phyloP scores from a whole-genome alignment of 164 flowering plant genomes.

The Chimonanthus salicifolius region DNA sequence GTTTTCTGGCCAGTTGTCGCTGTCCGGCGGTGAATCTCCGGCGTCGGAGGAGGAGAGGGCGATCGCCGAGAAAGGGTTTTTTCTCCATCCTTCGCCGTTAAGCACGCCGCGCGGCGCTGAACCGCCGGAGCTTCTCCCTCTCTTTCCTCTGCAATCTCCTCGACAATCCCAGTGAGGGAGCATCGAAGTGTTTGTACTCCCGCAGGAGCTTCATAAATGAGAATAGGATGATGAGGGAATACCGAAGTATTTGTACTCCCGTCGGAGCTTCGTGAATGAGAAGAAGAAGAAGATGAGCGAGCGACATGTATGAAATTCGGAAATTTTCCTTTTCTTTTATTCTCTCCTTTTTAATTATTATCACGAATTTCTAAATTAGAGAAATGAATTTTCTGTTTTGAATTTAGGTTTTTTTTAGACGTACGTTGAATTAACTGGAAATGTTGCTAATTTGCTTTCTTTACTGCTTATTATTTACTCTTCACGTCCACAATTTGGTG shows the following conservation, averaged over 20 bases:
- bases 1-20: slow-evolving; percentile 15
- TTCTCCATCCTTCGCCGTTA: slow-evolving; percentile 45
- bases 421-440: too few relatives aligned
- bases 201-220: too few relatives aligned
- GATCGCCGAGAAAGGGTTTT: slow-evolving; percentile 43
- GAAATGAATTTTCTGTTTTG: too few relatives aligned
- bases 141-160: slow-evolving; percentile 44
- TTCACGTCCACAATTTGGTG: too few relatives aligned
- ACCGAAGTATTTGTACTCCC: too few relatives aligned
- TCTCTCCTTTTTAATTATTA: not conserved
- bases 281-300: not conserved
- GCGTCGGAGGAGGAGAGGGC: slow-evolving; percentile 40
- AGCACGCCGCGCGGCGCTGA: slow-evolving; percentile 36
- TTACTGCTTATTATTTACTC: too few relatives aligned
- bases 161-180: slow-evolving; percentile 8
- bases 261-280: too few relatives aligned
- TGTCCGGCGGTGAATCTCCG: slow-evolving; percentile 15
- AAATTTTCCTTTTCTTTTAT: not conserved
- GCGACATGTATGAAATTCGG: not conserved
- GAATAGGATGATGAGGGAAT: too few relatives aligned
- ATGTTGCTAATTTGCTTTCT: too few relatives aligned
- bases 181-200: not conserved
- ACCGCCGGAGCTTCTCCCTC: slow-evolving; percentile 43
- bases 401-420: too few relatives aligned
- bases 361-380: not conserved